Evolutionary conservation across 2,329 filamentous ascomycete genomes (phyloP), one percentile per base, ranked within the genome.

Genomic region (Zymoseptoria ardabiliae): DNA sequence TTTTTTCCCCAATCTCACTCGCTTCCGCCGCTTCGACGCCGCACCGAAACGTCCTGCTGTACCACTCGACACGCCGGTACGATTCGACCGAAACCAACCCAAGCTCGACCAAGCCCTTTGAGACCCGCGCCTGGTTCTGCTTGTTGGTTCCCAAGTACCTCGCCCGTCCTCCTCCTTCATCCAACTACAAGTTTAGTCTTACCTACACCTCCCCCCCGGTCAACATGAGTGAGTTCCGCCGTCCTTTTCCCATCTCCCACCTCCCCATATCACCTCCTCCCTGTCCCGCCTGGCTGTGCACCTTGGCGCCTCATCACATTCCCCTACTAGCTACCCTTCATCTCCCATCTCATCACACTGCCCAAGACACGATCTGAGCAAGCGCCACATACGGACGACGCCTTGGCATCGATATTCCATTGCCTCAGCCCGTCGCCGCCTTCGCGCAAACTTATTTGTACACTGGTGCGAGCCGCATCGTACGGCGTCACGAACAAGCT

Each of bases 221-320:
- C 53, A 35, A 48, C 58, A 59, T 59, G 58, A 59, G 58, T 59
- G 41, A 59, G 58, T 59, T 3, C 22, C 41, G 17, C 54, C 13
- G 17, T 53, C 50, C 5, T 9, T 50, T 17, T 22, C 23, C 22
- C 50, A 11, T 17, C 35, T 5, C 10, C 10, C 30, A n/a, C 28
- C 50, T 20, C 25, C 30, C 11, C 20, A 49, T 28, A 28, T 48
- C 50, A 41, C 50, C 22, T 48, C 21, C 50, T 28, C 49, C 21
- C 41, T 53, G 35, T 41, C 13, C 20, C 54, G 53, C 23, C 49
- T 13, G 50, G 56, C 48, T 54, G 57, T 54, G 53, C 20, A 23
- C 53, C 57, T 58, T 58, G 57, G 57, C 57, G 48, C 35, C 41
- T 58, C 35, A 54, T 50, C 48, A 45, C 28, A 13, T n/a, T 19